Evolutionary conservation across 176 grass and related monocot genomes (phyloP).

Genomic region (Aegilops longissima): DNA sequence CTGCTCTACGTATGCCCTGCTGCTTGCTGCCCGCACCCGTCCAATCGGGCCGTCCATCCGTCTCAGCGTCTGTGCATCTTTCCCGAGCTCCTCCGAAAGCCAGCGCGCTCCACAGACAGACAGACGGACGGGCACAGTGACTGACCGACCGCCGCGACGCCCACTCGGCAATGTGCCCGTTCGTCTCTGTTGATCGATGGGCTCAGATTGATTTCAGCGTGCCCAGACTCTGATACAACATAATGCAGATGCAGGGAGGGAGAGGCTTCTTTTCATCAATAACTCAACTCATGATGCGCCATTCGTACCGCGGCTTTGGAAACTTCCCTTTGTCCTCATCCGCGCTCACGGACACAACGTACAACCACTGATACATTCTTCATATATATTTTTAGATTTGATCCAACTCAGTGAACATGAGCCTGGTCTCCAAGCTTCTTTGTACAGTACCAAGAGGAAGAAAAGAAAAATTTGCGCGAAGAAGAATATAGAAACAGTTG

Average conservation of each 20-base stretch:
- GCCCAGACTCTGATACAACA: slow-evolving; percentile 19
- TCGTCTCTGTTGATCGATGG: background rate
- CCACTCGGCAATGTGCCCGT: background rate
- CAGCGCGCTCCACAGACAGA: background rate
- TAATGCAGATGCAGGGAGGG: too few relatives aligned
- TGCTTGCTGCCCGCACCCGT: slow-evolving; percentile 40
- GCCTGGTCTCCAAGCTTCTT: too few relatives aligned
- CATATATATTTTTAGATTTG: too few relatives aligned
- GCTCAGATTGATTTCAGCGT: slow-evolving; percentile 28
- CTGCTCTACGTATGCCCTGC: background rate
- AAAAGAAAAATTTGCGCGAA: too few relatives aligned
- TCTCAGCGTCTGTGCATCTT: background rate
- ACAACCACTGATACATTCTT: background rate
- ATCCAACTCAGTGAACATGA: too few relatives aligned
- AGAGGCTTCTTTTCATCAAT: background rate
- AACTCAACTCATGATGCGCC: background rate
- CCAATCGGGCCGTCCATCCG: slow-evolving; percentile 2
- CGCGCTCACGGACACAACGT: background rate
- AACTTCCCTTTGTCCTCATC: background rate
- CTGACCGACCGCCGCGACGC: background rate
- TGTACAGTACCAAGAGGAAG: too few relatives aligned
- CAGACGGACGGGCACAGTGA: background rate
- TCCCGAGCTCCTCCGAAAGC: slow-evolving; percentile 42
- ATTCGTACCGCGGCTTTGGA: background rate
- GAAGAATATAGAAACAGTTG: background rate